phyloP scores from a whole-genome alignment of 2,329 filamentous ascomycete genomes.

The Aspergillus sp. region DNA sequence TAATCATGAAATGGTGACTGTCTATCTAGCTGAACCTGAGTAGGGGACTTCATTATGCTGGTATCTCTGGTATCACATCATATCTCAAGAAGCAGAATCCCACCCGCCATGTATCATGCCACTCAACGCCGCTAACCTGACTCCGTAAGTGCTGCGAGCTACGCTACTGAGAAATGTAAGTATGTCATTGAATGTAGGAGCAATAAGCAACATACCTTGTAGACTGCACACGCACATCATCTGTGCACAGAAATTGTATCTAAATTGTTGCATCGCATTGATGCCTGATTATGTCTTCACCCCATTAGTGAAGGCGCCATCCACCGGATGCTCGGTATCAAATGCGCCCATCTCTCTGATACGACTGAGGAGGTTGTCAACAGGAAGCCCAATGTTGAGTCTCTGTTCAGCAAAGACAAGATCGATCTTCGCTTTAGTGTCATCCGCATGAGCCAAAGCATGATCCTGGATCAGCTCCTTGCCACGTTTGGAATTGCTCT shows the following conservation, averaged over 20 bases:
- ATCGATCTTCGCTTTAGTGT: slow-evolving; percentile 39
- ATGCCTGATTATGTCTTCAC: slow-evolving; percentile 12
- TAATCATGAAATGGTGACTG: slow-evolving; percentile 10
- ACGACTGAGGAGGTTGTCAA: slow-evolving; percentile 36
- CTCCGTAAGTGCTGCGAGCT: background rate
- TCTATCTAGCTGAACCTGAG: background rate
- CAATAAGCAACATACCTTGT: background rate
- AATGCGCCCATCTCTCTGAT: slow-evolving; percentile 33
- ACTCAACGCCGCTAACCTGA: background rate
- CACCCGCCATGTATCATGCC: background rate
- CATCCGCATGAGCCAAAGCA: slow-evolving; percentile 37
- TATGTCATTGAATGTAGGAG: background rate
- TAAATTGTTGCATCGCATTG: background rate
- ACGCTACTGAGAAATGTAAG: background rate
- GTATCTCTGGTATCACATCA: background rate
- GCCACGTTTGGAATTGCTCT: slow-evolving; percentile 35
- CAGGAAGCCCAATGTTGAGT: slow-evolving; percentile 35
- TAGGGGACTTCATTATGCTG: background rate
- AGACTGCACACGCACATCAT: background rate
- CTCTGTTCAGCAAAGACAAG: slow-evolving; percentile 40
- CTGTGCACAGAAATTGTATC: background rate
- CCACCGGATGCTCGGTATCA: slow-evolving; percentile 21
- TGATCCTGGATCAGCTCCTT: slow-evolving; percentile 38
- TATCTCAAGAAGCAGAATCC: background rate
- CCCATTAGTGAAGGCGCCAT: slow-evolving; percentile 18